A percentile compares a stretch with the other conserved stretches of the same genome.
These are phyloP conservation scores for Amphibolis antarctica DNA, from an alignment of 106 monocot species.

Conservation along the genomic window DNA sequence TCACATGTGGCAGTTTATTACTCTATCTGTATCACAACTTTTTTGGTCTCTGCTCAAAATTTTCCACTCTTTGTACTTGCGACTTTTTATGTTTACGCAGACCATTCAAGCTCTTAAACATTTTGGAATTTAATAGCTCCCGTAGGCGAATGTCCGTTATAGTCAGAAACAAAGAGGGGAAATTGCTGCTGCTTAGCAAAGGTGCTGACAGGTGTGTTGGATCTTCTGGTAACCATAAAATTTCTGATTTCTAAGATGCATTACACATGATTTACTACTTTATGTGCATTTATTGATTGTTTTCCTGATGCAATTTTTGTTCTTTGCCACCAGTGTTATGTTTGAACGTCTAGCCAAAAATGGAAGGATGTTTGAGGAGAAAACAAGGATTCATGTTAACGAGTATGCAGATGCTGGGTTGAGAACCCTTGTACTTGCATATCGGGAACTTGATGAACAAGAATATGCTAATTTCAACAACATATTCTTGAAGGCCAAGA, in stretches of 20 bases:
- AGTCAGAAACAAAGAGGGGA: slow-evolving; percentile 55
- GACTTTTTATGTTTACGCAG: slow-evolving; percentile 21
- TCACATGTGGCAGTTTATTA: neutral
- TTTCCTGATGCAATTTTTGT: neutral
- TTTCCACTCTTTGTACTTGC: neutral
- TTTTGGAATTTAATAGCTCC: slow-evolving; percentile 80
- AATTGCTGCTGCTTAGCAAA: slow-evolving; percentile 67
- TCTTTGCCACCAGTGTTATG: slow-evolving; percentile 51
- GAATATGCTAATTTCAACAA: slow-evolving; percentile 53
- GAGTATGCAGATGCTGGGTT: slow-evolving; percentile 91
- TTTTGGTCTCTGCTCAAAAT: neutral
- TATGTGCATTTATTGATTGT: neutral
- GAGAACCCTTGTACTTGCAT: slow-evolving; percentile 90
- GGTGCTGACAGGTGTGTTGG: slow-evolving; percentile 78
- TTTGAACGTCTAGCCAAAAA: slow-evolving; percentile 63
- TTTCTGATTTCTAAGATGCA: no score
- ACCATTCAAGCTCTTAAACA: slow-evolving; percentile 69
- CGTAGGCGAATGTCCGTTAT: slow-evolving; percentile 92
- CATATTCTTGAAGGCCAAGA: slow-evolving; percentile 64
- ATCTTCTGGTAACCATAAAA: neutral
- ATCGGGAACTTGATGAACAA: slow-evolving; percentile 59
- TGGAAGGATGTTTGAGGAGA: slow-evolving; percentile 50
- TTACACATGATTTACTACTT: neutral
- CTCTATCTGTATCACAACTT: neutral
- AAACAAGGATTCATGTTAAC: slow-evolving; percentile 64